phyloP scores from a whole-genome alignment of 1,139 yeast species.

The Yamadazyma spencermartinsiae region DNA sequence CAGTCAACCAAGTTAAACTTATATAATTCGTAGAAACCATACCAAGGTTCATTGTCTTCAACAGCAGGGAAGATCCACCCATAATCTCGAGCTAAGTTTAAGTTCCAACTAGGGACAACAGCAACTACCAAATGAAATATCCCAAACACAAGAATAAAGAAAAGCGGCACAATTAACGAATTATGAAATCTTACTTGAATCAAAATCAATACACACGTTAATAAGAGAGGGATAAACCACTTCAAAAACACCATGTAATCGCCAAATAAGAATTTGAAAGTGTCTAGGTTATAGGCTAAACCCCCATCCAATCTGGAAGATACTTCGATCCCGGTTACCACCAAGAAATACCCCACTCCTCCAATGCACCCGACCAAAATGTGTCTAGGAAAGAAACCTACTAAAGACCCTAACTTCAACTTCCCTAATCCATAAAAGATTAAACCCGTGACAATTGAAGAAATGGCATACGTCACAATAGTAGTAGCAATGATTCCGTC shows the following conservation, averaged over 20 bases:
- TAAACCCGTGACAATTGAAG: constrained; percentile 82
- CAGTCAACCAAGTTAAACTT: constrained; percentile 72
- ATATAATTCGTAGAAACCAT: constrained; percentile 73
- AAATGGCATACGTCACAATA: constrained; percentile 77
- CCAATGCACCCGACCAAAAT: constrained; percentile 96
- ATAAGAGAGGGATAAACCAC: constrained; percentile 69
- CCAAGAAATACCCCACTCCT: constrained; percentile 92
- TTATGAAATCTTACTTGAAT: constrained; percentile 69
- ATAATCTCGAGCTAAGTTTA: constrained; percentile 57
- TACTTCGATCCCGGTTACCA: constrained; percentile 90
- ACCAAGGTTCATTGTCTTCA: constrained; percentile 79
- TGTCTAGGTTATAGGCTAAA: constrained; percentile 59
- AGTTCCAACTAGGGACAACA: constrained; percentile 62
- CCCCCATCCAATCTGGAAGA: constrained; percentile 78
- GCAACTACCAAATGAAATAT: constrained; percentile 69
- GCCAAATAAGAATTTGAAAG: constrained; percentile 49
- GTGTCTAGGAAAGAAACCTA: constrained; percentile 95
- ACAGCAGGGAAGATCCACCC: constrained; percentile 88
- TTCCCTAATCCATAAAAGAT: constrained; percentile 79
- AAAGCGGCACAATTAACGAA: constrained; percentile 78
- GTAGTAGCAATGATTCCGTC: constrained; percentile 83
- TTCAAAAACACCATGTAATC: constrained; percentile 49
- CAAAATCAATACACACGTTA: constrained; percentile 60
- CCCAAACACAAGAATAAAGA: constrained; percentile 69
- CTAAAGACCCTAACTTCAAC: constrained; percentile 76